These are phyloP conservation scores for Nectriaceae sp. DNA, from an alignment of 2,329 filamentous ascomycete genomes.

Conservation along the genomic window DNA sequence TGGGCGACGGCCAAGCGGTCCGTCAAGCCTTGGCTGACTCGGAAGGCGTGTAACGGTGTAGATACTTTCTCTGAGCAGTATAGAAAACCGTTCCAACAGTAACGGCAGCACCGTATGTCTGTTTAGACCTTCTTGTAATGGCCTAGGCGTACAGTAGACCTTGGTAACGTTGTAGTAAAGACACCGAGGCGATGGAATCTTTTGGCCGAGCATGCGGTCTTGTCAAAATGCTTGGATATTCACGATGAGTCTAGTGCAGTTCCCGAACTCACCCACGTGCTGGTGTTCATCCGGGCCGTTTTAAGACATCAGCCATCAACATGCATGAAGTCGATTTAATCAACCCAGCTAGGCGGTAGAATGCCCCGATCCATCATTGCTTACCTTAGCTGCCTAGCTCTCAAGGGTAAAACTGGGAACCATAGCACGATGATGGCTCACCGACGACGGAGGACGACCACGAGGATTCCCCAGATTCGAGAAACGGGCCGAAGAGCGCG, in stretches of 20 bases:
- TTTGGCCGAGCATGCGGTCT: no score
- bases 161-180: no score
- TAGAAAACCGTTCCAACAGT: neutral
- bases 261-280: neutral
- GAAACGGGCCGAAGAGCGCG: constrained; percentile 26
- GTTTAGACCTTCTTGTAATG: neutral
- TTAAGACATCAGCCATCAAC: neutral
- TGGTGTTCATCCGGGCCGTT: neutral
- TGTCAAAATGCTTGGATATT: neutral
- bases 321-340: neutral
- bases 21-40: neutral
- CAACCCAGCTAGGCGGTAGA: neutral
- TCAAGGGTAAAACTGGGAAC: no score
- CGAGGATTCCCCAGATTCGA: constrained; percentile 7
- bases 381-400: no score
- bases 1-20: neutral
- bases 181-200: no score
- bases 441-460: constrained; percentile 6
- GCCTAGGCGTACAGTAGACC: neutral
- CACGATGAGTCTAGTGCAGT: neutral
- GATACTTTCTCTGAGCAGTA: neutral
- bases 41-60: neutral
- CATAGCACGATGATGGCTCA: constrained; percentile 11
- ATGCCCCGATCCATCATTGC: constrained; percentile 15
- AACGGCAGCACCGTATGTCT: neutral